Evolutionary conservation across 192 early-diverging fungal species (phyloP), one percentile per base, ranked within the genome.

Genomic region (Coemansia sp.): DNA sequence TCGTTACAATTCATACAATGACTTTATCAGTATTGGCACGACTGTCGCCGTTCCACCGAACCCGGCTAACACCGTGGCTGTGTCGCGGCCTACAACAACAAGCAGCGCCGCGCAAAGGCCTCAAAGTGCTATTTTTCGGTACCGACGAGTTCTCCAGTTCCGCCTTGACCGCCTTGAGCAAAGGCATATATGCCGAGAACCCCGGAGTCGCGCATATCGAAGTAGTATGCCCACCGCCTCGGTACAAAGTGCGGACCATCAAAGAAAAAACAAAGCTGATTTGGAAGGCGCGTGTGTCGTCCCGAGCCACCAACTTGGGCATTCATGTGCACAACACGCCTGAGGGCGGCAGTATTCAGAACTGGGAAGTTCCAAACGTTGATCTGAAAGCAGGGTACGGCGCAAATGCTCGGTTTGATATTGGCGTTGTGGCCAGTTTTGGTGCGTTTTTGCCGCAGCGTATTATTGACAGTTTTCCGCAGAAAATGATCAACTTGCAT

Each of bases 391-490:
- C 41, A 10, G 41, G 41, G 41, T 45, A 16, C 41, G 41, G 41
- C 12, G 41, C 12, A 8, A 29, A 12, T 14, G 57, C 26, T 1
- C n/a, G 16, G 4, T 95, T 88, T 68, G 91, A 94, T 73, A 74
- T 98, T 38, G 95, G 90, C 8, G 80, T 95, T 0, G 94, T 95
- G n/a, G 92, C 95, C 0, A 95, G 94, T 1, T 98, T 96, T 84
- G 94, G 95, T 6, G 91, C 88, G 64, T 94, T 96, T 61, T 63
- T 98, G 22, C 89, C 95, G 2, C 53, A 68, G n/a, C 37, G 79
- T 24, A 71, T 98, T n/a, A 87, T 96, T 51, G 60, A 72, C 1
- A 59, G 77, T 2, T 93, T 96, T 66, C 81, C 71, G 6, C 64
- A 74, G 27, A 89, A 86, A 22, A 88, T 89, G 11, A 69, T 97